Evolutionary conservation across 1,139 yeast species (phyloP).

Genomic region (Nematodospora anomalae): DNA sequence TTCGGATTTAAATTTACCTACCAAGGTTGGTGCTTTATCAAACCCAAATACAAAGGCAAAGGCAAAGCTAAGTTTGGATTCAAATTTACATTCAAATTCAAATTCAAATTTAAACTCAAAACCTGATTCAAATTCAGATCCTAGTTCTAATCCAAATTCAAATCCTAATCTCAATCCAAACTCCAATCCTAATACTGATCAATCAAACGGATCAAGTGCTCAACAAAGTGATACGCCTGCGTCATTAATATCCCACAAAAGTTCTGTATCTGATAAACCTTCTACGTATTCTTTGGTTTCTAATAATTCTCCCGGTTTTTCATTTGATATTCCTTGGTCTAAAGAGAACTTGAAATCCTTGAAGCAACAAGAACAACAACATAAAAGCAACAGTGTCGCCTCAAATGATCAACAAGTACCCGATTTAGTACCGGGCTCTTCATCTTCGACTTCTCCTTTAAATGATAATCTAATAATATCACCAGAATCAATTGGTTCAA

Average conservation of each 20-base stretch:
- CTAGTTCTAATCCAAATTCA: no score
- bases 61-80: not conserved
- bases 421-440: conserved; percentile 37
- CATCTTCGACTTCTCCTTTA: conserved; percentile 41
- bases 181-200: no score
- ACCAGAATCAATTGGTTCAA: conserved; percentile 27
- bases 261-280: conserved; percentile 16
- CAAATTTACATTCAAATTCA: not conserved
- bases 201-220: conserved; percentile 11
- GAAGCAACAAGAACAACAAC: conserved; percentile 12
- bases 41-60: conserved; percentile 15
- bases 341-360: conserved; percentile 21
- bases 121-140: conserved; percentile 1
- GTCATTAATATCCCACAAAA: conserved; percentile 17
- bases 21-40: conserved; percentile 33
- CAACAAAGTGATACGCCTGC: conserved; percentile 14
- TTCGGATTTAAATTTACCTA: conserved; percentile 36
- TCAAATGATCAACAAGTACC: conserved; percentile 21
- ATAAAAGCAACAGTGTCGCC: not conserved
- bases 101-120: conserved; percentile 2
- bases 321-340: conserved; percentile 40
- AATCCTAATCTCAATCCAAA: no score
- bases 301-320: conserved; percentile 16
- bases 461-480: conserved; percentile 41
- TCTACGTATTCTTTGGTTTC: conserved; percentile 24